These are phyloP conservation scores for Thymus quinquecostatus DNA, from an alignment of 257 asterid species.

Conservation along the genomic window DNA sequence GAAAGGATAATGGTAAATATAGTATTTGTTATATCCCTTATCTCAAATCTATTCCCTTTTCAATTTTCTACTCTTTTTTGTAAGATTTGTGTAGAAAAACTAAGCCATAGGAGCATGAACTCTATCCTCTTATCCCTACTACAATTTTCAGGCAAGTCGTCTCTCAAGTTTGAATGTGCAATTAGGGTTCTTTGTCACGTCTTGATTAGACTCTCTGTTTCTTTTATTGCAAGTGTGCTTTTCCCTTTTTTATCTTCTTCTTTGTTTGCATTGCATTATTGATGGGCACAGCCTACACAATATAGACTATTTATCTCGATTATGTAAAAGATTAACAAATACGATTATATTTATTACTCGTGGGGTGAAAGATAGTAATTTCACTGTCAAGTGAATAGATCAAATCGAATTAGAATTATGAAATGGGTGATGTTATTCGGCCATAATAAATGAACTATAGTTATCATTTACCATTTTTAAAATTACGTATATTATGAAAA, in stretches of 20 bases:
- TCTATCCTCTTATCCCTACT: conserved; percentile 5
- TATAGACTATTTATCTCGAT: no score
- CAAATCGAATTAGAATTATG: no score
- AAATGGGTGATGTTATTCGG: no score
- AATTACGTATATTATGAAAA: no score
- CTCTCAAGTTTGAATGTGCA: conserved; percentile 9
- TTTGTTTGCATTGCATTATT: conserved; percentile 23
- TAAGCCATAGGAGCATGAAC: conserved; percentile 1
- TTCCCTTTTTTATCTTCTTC: conserved; percentile 9
- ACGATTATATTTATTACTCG: no score
- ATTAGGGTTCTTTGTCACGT: conserved; percentile 28
- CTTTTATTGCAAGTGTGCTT: neutral
- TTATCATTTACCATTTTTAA: no score
- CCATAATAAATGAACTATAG: no score
- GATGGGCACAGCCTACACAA: neutral
- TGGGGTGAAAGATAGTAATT: no score
- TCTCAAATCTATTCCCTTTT: conserved; percentile 1
- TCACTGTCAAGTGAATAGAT: no score
- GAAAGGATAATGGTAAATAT: conserved; percentile 15
- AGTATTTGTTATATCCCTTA: conserved; percentile 15
- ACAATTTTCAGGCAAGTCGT: neutral
- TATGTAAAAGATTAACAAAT: no score
- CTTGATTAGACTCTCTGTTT: conserved; percentile 16
- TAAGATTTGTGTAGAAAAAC: neutral
- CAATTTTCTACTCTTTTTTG: neutral